These are phyloP conservation scores for Globisporangium solare DNA, from an alignment of 352 stramenopile genomes.

Conservation along the genomic window DNA sequence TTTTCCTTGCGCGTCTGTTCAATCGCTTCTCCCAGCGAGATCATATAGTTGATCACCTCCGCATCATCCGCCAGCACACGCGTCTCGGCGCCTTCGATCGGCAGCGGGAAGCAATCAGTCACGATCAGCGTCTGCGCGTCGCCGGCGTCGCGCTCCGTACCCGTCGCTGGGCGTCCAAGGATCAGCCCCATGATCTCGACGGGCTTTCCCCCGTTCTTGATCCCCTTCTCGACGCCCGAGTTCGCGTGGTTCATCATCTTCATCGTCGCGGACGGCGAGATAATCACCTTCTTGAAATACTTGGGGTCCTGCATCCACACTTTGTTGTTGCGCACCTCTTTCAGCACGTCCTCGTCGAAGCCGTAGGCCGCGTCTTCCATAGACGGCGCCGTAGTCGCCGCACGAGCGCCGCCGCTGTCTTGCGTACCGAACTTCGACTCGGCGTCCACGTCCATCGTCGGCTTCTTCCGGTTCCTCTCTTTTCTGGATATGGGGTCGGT, in stretches of 20 bases:
- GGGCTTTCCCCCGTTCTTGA: conserved; percentile 92
- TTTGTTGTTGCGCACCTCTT: conserved; percentile 84
- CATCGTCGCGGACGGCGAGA: conserved; percentile 91
- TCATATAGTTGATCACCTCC: conserved; percentile 99
- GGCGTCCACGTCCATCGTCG: conserved; percentile 9
- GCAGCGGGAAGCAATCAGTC: conserved; percentile 97
- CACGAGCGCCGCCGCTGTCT: conserved; percentile 11
- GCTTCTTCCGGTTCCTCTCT: not conserved
- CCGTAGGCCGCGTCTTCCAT: conserved; percentile 69
- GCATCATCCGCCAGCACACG: conserved; percentile 95
- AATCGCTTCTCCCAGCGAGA: conserved; percentile 93
- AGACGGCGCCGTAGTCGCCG: conserved; percentile 11
- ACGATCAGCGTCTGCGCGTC: conserved; percentile 94
- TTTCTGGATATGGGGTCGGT: not conserved
- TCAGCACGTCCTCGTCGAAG: conserved; percentile 81
- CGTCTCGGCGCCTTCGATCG: conserved; percentile 95
- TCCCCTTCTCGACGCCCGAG: conserved; percentile 97
- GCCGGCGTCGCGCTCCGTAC: conserved; percentile 79
- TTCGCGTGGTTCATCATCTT: conserved; percentile 99
- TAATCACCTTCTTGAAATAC: conserved; percentile 95
- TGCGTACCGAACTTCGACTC: conserved; percentile 8
- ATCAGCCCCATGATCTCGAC: conserved; percentile 99
- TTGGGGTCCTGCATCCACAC: conserved; percentile 91
- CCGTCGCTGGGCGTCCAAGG: conserved; percentile 88
- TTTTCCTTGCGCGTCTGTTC: conserved; percentile 94